Base-by-base conservation (phyloP, 441 rosid species). In the Pelargonium australe region DNA sequence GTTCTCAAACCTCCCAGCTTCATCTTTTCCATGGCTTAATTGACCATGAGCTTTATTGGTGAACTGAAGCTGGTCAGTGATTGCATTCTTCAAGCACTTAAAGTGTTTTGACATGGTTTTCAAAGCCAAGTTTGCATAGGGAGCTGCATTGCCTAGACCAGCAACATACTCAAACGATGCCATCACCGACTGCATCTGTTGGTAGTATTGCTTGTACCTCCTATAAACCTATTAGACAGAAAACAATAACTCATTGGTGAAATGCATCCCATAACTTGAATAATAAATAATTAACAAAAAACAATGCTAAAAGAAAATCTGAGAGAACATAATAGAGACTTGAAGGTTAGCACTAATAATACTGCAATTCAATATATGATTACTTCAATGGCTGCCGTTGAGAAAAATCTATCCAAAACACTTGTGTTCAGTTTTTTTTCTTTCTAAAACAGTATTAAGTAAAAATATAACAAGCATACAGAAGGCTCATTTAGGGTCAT, bases 141-240 rank as follows among this genome's bases (percentile, higher is more conserved):
- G 96, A 69, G 96, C 87, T n/a, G 94, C 96, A 70, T 84, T 87
- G 20, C 91, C 88, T 0, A 91, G 85, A 70, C 95, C 92, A 0
- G 96, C 89, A 3, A 89, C 92, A 25, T 81, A 85, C 74, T 91
- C 95, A 12, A 91, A 91, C 7, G 96, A 88, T 0, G 87, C 84
- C 65, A 85, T 83, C 8, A 86, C 92, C 5, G 85, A 80, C 74
- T 91, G 92, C 80, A 89, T 85, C 72, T 91, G 97, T 72, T 86
- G 91, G 67, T 76, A 86, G 82, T 89, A 89, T 68, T 84, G 96
- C 78, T 80, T 87, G 82, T 89, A 88, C 83, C 92, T 85, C 81
- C 83, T 76, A 81, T 79, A 86, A 37, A 91, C 90, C 97, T 91
- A 76, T 16, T 12, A 5, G 58, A 55, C 44, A 64, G 41, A 43